phyloP scores from a whole-genome alignment of 73 alveolate genomes.

The Uronychia setigera region DNA sequence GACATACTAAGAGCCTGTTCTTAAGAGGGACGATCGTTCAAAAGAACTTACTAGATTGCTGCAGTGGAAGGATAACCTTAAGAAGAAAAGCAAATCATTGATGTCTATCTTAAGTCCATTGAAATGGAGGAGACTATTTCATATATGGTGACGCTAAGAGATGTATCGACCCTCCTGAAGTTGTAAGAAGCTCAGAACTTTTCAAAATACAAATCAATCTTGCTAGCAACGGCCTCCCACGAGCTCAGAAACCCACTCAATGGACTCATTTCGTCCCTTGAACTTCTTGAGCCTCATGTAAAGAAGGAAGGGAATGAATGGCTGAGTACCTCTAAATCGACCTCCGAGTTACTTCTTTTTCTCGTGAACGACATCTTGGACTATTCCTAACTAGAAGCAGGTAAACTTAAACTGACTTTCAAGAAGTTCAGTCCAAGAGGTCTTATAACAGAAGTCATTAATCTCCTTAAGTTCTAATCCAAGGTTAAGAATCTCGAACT shows the following conservation, averaged over 20 bases:
- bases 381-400: too few relatives aligned
- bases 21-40: too few relatives aligned
- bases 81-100: not conserved
- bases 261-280: slow-evolving; percentile 27
- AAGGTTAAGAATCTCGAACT: too few relatives aligned
- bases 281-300: slow-evolving; percentile 12
- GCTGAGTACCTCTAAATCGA: too few relatives aligned
- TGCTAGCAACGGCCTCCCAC: slow-evolving; percentile 27
- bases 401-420: too few relatives aligned
- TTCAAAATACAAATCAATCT: not conserved
- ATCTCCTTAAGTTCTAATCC: too few relatives aligned
- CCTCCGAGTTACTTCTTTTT: too few relatives aligned
- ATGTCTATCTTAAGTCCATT: not conserved
- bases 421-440: too few relatives aligned
- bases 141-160: not conserved
- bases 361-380: too few relatives aligned
- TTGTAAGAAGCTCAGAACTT: not conserved
- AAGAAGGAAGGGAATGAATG: too few relatives aligned
- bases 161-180: not conserved
- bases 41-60: not conserved
- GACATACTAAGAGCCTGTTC: not conserved
- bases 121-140: not conserved
- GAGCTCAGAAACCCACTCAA: slow-evolving; percentile 46
- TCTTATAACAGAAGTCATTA: too few relatives aligned
- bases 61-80: too few relatives aligned